Conservation (phyloP, 768 basidiomycete genomes). For the Solioccasus polychromus region DNA sequence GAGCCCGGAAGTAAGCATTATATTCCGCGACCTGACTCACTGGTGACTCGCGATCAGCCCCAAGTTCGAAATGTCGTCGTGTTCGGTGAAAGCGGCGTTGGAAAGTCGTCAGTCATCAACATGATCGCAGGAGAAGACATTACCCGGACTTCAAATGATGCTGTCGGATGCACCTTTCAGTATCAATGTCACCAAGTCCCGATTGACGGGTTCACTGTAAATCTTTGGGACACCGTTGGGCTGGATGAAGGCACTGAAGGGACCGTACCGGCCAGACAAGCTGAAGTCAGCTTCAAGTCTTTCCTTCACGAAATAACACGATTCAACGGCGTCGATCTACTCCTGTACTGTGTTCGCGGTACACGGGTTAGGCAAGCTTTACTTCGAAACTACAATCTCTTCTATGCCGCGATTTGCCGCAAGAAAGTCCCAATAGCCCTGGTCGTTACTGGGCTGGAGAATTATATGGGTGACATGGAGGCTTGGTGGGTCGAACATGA, state of each 20-base stretch:
- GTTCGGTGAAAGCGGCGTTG: slow-evolving; percentile 40
- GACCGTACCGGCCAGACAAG: slow-evolving; percentile 23
- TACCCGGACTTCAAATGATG: slow-evolving; percentile 29
- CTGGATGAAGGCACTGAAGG: slow-evolving; percentile 32
- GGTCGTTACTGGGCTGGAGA: slow-evolving; percentile 37
- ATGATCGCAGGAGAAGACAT: slow-evolving; percentile 28
- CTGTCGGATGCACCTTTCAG: slow-evolving; percentile 35
- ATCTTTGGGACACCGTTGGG: slow-evolving; percentile 33
- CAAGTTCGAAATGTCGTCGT: slow-evolving; percentile 34
- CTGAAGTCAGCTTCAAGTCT: slow-evolving; percentile 25
- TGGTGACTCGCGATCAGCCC: background rate
- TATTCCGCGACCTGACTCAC: background rate
- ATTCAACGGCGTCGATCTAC: slow-evolving; percentile 28
- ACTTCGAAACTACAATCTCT: slow-evolving; percentile 29
- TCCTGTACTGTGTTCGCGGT: slow-evolving; percentile 36
- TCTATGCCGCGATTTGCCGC: slow-evolving; percentile 29
- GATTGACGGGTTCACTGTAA: slow-evolving; percentile 17
- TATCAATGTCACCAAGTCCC: slow-evolving; percentile 21
- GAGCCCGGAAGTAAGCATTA: slow-evolving; percentile 6
- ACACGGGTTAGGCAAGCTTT: slow-evolving; percentile 26
- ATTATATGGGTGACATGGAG: slow-evolving; percentile 33
- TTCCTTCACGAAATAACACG: slow-evolving; percentile 33
- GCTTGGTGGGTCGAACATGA: slow-evolving; percentile 39
- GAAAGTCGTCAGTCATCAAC: slow-evolving; percentile 43
- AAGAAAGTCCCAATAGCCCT: slow-evolving; percentile 31